phyloP scores from a whole-genome alignment of 1,139 yeast species.

The Suhomyces guaymorum region DNA sequence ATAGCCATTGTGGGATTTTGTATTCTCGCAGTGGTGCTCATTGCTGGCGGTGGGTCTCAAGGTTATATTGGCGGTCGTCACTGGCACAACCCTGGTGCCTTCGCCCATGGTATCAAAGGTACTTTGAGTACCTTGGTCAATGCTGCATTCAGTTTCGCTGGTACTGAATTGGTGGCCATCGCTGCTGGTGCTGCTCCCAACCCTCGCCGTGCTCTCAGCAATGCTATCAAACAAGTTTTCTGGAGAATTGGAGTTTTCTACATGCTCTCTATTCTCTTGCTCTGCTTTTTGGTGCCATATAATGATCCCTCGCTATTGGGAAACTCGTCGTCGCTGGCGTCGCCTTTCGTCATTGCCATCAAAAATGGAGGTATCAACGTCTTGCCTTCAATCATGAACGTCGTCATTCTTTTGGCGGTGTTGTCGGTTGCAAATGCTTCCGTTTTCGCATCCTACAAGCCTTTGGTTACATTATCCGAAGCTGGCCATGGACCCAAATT shows the following conservation, averaged over 20 bases:
- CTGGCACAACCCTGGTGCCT: slow-evolving; percentile 26
- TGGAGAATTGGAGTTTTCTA: slow-evolving; percentile 26
- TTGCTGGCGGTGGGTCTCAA: slow-evolving; percentile 21
- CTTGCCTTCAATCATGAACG: slow-evolving; percentile 37
- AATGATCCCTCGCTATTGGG: slow-evolving; percentile 19
- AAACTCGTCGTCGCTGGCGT: slow-evolving; percentile 28
- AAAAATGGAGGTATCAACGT: slow-evolving; percentile 32
- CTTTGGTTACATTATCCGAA: slow-evolving; percentile 34
- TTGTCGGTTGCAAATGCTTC: slow-evolving; percentile 37
- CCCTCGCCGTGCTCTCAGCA: slow-evolving; percentile 24
- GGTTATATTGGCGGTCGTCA: slow-evolving; percentile 23
- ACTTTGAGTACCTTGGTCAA: slow-evolving; percentile 23
- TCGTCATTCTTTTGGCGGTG: slow-evolving; percentile 32
- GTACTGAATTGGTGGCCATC: slow-evolving; percentile 28
- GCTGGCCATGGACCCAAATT: slow-evolving; percentile 37
- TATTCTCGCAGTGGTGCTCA: slow-evolving; percentile 22
- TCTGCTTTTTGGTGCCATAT: slow-evolving; percentile 24
- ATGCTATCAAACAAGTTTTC: slow-evolving; percentile 27
- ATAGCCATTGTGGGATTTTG: slow-evolving; percentile 24
- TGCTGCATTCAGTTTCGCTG: slow-evolving; percentile 27
- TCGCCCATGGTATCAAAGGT: slow-evolving; percentile 25
- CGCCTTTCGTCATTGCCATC: slow-evolving; percentile 18
- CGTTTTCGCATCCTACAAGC: slow-evolving; percentile 35
- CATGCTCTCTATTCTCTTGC: slow-evolving; percentile 23
- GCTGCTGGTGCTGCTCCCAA: slow-evolving; percentile 25